Evolutionary conservation across 2,329 filamentous ascomycete species (phyloP).

Genomic region (Pyrenochaeta sp.): DNA sequence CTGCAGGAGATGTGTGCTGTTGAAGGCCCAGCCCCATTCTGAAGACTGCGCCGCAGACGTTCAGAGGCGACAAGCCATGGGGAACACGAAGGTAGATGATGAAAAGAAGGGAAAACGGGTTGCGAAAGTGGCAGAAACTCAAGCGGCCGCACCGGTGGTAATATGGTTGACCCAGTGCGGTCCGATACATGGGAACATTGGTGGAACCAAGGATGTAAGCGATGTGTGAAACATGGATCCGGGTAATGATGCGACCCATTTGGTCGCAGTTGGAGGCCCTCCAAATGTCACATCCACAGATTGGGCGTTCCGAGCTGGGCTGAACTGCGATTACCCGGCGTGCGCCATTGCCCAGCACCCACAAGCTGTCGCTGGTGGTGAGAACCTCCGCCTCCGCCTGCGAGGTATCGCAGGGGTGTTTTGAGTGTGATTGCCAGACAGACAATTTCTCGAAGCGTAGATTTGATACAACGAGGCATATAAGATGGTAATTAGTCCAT

Average conservation of each 20-base stretch:
- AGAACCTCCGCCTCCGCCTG: background rate
- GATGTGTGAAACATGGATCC: constrained; percentile 40
- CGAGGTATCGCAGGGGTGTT: no score
- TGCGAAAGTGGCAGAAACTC: constrained; percentile 17
- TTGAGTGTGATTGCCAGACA: no score
- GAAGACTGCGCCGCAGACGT: constrained; percentile 28
- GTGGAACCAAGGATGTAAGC: constrained; percentile 22
- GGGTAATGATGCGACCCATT: constrained; percentile 42
- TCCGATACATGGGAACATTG: constrained; percentile 13
- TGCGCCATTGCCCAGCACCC: constrained; percentile 12
- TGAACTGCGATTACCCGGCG: constrained; percentile 11
- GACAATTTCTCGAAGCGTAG: no score
- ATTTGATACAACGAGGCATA: no score
- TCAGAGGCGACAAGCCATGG: constrained; percentile 31
- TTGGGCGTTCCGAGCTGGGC: constrained; percentile 10
- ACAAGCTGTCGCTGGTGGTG: constrained; percentile 19
- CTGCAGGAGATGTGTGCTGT: constrained; percentile 29
- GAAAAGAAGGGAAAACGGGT: constrained; percentile 6
- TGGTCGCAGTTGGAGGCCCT: constrained; percentile 34
- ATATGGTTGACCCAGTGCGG: constrained; percentile 29
- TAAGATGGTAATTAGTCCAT: no score
- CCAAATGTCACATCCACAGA: constrained; percentile 21
- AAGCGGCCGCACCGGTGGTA: constrained; percentile 19
- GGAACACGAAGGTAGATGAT: background rate
- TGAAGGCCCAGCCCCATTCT: constrained; percentile 38